Conservation (phyloP, 176 grass and related monocot genomes). For the Tillandsia leiboldiana region DNA sequence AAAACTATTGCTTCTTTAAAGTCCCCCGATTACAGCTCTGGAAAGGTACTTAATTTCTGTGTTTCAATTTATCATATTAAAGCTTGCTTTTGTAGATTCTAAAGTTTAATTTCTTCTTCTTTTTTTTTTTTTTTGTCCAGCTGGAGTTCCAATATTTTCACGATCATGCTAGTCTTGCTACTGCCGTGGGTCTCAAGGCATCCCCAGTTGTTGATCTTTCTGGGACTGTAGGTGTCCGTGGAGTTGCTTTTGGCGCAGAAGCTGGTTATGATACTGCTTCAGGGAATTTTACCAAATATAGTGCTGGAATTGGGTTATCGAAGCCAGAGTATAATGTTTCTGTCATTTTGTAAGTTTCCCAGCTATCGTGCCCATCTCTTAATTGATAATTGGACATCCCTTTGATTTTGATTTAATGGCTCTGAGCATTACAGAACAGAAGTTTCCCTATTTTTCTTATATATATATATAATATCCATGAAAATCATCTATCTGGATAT, state of each 20-base stretch:
- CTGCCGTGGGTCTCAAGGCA: conserved; percentile 54
- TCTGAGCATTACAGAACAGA: background rate
- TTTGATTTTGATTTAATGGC: background rate
- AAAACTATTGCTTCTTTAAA: conserved; percentile 75
- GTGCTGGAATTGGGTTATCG: conserved; percentile 51
- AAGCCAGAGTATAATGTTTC: conserved; percentile 76
- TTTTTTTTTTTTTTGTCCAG: conserved; percentile 12
- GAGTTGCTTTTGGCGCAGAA: conserved; percentile 59
- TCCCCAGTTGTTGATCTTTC: conserved; percentile 84
- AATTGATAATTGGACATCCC: conserved; percentile 7
- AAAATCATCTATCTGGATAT: too few species aligned
- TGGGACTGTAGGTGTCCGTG: conserved; percentile 51
- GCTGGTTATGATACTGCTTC: conserved; percentile 71
- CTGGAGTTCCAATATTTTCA: conserved; percentile 94
- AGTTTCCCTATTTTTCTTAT: background rate
- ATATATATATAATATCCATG: too few species aligned
- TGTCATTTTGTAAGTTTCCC: conserved; percentile 55
- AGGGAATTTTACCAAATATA: conserved; percentile 79
- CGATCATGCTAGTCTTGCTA: conserved; percentile 48
- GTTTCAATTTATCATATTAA: background rate
- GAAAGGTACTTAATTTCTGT: conserved; percentile 48
- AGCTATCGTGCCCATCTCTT: conserved; percentile 3
- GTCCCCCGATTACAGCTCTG: conserved; percentile 79
- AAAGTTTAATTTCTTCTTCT: background rate
- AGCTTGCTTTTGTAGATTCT: background rate